Conservation (phyloP, 2,329 filamentous ascomycete genomes). For the Aspergillus eucalypticola region DNA sequence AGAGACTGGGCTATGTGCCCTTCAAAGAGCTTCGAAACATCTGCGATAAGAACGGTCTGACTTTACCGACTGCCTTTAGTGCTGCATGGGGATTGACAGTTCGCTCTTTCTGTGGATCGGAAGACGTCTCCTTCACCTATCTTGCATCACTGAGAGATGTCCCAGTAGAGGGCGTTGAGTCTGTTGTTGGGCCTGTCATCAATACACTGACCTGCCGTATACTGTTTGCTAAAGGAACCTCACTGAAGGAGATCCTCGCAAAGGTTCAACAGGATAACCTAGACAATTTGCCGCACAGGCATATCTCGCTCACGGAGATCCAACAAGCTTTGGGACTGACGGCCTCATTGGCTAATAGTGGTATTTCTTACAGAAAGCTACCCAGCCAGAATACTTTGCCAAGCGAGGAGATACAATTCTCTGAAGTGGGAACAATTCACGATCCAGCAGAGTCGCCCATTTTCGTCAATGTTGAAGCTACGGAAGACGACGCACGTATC, state of each 20-base stretch:
- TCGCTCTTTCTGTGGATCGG: conserved; percentile 62
- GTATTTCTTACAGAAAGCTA: conserved; percentile 50
- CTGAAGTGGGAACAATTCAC: conserved; percentile 43
- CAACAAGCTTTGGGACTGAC: conserved; percentile 46
- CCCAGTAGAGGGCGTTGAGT: conserved; percentile 42
- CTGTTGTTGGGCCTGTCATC: conserved; percentile 50
- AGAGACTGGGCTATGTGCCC: conserved; percentile 32
- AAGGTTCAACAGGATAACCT: conserved; percentile 50
- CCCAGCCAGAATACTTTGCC: conserved; percentile 30
- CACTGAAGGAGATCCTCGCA: conserved; percentile 42
- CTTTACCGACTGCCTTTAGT: conserved; percentile 61
- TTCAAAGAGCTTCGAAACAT: conserved; percentile 35
- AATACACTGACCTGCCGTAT: conserved; percentile 50
- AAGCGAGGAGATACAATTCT: conserved; percentile 37
- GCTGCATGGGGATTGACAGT: conserved; percentile 71
- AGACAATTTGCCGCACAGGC: conserved; percentile 47
- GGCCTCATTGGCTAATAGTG: conserved; percentile 50
- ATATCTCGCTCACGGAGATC: conserved; percentile 49
- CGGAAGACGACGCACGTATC: conserved; percentile 41
- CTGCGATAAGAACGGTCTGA: conserved; percentile 49
- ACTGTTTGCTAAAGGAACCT: conserved; percentile 32
- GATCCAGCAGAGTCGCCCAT: conserved; percentile 53
- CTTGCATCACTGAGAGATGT: conserved; percentile 45
- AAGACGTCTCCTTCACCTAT: conserved; percentile 63
- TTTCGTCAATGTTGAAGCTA: conserved; percentile 51